These are phyloP conservation scores for Penicillium arizonense DNA, from an alignment of 495 filamentous ascomycete genomes.

Conservation along the genomic window DNA sequence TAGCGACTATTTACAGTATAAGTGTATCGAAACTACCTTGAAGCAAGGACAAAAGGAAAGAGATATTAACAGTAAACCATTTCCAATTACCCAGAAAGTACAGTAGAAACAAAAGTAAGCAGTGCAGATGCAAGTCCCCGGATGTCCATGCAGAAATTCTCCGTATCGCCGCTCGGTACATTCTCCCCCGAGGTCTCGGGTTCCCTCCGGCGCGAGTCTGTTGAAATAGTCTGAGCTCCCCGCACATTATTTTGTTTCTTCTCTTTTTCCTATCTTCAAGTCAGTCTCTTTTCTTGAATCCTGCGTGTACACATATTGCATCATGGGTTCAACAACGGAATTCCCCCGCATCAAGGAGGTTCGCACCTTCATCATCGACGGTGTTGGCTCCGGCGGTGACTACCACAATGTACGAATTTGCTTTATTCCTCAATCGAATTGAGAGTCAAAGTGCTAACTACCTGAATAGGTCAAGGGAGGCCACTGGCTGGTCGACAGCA, in stretches of 20 bases:
- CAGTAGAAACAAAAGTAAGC: too few species aligned
- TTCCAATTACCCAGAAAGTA: too few species aligned
- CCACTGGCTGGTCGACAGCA: slow-evolving; percentile 88
- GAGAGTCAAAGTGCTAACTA: slow-evolving; percentile 1
- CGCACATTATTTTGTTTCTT: neutral
- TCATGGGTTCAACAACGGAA: slow-evolving; percentile 34
- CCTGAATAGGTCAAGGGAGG: slow-evolving; percentile 65
- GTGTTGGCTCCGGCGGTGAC: slow-evolving; percentile 85
- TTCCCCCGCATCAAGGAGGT: slow-evolving; percentile 70
- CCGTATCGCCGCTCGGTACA: slow-evolving; percentile 4
- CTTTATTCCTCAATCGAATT: neutral
- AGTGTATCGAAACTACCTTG: too few species aligned
- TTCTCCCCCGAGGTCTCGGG: slow-evolving; percentile 31
- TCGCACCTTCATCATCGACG: slow-evolving; percentile 77
- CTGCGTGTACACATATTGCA: slow-evolving; percentile 7
- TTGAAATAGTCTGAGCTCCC: slow-evolving; percentile 16
- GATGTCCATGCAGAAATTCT: neutral
- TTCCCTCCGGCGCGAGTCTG: slow-evolving; percentile 10
- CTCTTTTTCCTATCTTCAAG: slow-evolving; percentile 4
- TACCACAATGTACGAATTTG: slow-evolving; percentile 74
- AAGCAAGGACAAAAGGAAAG: too few species aligned
- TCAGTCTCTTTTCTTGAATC: neutral
- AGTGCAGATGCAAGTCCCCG: neutral
- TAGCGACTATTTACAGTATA: too few species aligned
- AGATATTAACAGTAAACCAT: too few species aligned